A percentile compares a stretch with the other conserved stretches of the same genome.
These are phyloP conservation scores for Trichoderma koningii DNA, from an alignment of 2,329 filamentous ascomycete species.

Conservation along the genomic window DNA sequence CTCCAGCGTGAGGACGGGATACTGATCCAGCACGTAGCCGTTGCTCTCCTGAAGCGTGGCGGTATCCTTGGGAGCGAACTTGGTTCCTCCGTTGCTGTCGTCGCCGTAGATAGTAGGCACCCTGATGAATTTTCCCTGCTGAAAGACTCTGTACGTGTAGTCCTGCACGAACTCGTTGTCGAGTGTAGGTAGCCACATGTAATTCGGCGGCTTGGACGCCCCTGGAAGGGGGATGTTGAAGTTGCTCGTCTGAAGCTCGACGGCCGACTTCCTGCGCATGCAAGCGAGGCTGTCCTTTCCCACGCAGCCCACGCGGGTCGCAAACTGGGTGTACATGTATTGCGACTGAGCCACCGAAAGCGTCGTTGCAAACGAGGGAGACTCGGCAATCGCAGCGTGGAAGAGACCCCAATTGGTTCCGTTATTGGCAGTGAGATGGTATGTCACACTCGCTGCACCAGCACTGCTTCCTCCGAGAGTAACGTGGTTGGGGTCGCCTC, in stretches of 20 bases:
- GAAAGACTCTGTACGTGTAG: slow-evolving; percentile 52
- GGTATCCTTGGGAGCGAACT: slow-evolving; percentile 38
- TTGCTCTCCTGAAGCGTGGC: slow-evolving; percentile 41
- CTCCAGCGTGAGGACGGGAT: slow-evolving; percentile 38
- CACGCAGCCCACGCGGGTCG: slow-evolving; percentile 47
- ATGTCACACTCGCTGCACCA: slow-evolving; percentile 64
- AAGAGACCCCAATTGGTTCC: slow-evolving; percentile 53
- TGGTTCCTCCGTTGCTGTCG: slow-evolving; percentile 44
- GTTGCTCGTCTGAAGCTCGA: slow-evolving; percentile 48
- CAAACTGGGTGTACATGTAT: slow-evolving; percentile 56
- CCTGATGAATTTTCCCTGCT: slow-evolving; percentile 52
- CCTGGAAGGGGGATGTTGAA: slow-evolving; percentile 41
- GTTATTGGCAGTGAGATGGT: slow-evolving; percentile 62
- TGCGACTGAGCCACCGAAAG: slow-evolving; percentile 50
- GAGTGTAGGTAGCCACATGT: slow-evolving; percentile 57
- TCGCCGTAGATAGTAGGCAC: slow-evolving; percentile 55
- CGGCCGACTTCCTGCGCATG: slow-evolving; percentile 46
- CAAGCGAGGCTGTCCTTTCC: slow-evolving; percentile 47
- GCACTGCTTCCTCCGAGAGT: slow-evolving; percentile 69
- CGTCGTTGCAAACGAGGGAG: slow-evolving; percentile 54
- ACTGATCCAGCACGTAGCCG: slow-evolving; percentile 40
- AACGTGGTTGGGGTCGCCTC: slow-evolving; percentile 68
- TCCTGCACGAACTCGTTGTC: slow-evolving; percentile 56
- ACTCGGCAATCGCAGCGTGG: slow-evolving; percentile 53
- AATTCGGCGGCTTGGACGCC: slow-evolving; percentile 44